Evolutionary conservation across 1,284 basidiomycete species (phyloP), one percentile per base, ranked within the genome.

Genomic region (Sporisorium sorghi): DNA sequence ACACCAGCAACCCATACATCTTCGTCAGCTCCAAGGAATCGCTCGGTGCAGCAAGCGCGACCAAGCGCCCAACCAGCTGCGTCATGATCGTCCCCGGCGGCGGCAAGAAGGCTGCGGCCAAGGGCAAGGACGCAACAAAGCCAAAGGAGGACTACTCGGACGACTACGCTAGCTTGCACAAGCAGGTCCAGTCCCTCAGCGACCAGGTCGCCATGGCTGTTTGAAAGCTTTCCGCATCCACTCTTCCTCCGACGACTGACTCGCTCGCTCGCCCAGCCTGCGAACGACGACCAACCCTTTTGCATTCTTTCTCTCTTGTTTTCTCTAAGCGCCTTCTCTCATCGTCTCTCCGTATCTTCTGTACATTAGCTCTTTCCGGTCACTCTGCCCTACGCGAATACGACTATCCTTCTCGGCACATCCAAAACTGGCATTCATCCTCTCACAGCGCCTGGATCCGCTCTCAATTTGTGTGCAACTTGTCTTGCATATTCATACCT

Each of bases 1-100:
- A 99, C 85, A 92, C 93, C 7, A 89, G 91, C 52, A 92, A 97
- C 82, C 95, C 96, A 17, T 99, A 98, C 85, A 89, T 96, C 67
- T 89, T 85, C 44, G 85, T 86, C 4, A 32, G 64, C n/a, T 80
- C 78, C 46, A 85, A 85, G 86, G 95, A 98, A 42, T 77, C 78
- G 81, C 90, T 99, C 24, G 97, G 97, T 2, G 91, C 92, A 73
- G 94, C 96, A 15, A 94, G 93, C 82, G 92, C 93, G 55, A 99
- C 97, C 51, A 99, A 99, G 87, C 90, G 97, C 79, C 96, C 97
- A 42, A 99, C 97, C 47, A 95, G 93, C 80, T 97, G 94, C 86
- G 94, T 99, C 14, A 93, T 99, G 90, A 89, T 99, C 68, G 79
- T 84, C 37, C 82, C 80, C 14, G 70, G 76, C 19, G 81, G 80